Evolutionary conservation across 257 asterid genomes (phyloP), one percentile per base, ranked within the genome.

Genomic region (Scutellaria barbata): DNA sequence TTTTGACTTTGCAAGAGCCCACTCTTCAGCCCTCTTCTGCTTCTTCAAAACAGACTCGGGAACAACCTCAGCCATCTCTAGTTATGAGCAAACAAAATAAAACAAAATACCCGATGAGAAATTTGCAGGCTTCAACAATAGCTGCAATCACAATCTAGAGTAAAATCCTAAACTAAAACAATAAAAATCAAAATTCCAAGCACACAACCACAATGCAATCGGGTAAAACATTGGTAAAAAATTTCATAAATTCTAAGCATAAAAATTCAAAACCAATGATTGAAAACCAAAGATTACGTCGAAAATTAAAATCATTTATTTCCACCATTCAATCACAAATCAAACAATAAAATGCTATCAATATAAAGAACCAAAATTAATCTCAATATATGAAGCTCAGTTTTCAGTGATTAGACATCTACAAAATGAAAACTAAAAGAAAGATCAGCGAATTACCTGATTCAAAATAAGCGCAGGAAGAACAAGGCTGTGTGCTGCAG

Each of bases 31-130:
- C 64, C 96, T 85, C 81, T 87, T 89, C 79, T 85, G 92, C 74
- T 89, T 87, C 86, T 89, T 87, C 75, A 89, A 22, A n/a, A 89
- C 80, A 0, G 92, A 85, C 78, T 89, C 96, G 0, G 96, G 96
- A 6, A 87, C 89, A 56, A 18, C 78, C 74, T 71, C 81, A 30
- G 80, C 88, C 83, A 76, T 83, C 68, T 71, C 73, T 76, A 22
- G 40, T 5, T 3, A 20, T 7, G 2, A 48, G 67, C 46, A 37
- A 74, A n/a, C 48, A 58, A 17, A 48, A 16, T 11, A 45, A 10
- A 18, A 10, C 16, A 55, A 40, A 40, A 39, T 43, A 1, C 35
- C 45, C 59, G 4, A 46, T 7, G 43, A 2, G 10, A 7, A 10
- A 6, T 18, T 9, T 5, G 8, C 41, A 20, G 7, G 4, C n/a